A percentile compares a stretch with the other conserved stretches of the same genome.
phyloP scores from a whole-genome alignment of 345 rosid genomes.

The Cochlearia excelsa region DNA sequence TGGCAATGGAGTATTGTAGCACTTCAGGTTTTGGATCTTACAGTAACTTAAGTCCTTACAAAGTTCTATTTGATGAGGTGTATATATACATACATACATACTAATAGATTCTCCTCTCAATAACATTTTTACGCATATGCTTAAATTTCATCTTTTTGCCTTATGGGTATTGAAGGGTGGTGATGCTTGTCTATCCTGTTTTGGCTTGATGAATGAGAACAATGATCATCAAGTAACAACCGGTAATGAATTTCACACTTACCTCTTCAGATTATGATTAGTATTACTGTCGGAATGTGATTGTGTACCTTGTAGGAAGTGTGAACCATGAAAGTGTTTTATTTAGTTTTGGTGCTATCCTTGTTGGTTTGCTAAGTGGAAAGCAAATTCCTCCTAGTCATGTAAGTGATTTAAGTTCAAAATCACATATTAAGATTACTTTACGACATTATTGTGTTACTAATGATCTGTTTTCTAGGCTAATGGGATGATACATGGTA shows the following conservation, averaged over 20 bases:
- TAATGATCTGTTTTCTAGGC: slow-evolving; percentile 46
- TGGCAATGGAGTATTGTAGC: slow-evolving; percentile 74
- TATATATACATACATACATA: background rate
- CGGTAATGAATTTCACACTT: slow-evolving; percentile 40
- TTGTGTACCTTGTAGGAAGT: slow-evolving; percentile 47
- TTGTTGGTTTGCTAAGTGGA: slow-evolving; percentile 70
- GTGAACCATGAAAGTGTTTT: slow-evolving; percentile 71
- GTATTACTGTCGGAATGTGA: no score
- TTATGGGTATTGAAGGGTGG: slow-evolving; percentile 60
- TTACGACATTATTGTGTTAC: no score
- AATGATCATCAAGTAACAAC: slow-evolving; percentile 61
- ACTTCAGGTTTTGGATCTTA: slow-evolving; percentile 62
- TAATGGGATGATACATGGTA: slow-evolving; percentile 78
- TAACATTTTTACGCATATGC: background rate
- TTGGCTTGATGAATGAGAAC: slow-evolving; percentile 79
- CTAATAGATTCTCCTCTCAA: background rate
- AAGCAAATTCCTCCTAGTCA: slow-evolving; percentile 81
- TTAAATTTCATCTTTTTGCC: no score
- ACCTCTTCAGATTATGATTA: background rate
- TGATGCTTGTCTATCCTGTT: slow-evolving; percentile 90
- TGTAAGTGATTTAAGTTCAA: no score
- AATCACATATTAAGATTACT: no score
- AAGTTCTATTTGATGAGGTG: slow-evolving; percentile 85
- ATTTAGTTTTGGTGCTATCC: slow-evolving; percentile 72
- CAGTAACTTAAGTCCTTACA: slow-evolving; percentile 74